A percentile compares a stretch with the other conserved stretches of the same genome.
Evolutionary conservation across 169 alveolate genomes (phyloP).

Genomic region (Cryptosporidium bovis): DNA sequence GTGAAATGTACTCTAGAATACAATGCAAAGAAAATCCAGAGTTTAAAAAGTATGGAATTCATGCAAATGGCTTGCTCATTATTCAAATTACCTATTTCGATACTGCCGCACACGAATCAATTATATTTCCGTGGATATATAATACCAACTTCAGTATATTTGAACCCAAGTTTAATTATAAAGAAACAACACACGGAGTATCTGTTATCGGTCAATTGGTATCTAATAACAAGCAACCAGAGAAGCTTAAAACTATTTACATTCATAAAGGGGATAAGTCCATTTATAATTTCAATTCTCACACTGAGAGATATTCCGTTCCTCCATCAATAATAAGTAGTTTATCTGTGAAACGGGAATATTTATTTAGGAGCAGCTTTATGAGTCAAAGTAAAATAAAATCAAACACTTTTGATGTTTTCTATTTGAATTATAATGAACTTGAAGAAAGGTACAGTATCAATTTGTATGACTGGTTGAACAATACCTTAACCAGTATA

Average conservation of each 20-base stretch:
- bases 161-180: conserved; percentile 11
- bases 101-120: background rate
- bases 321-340: conserved; percentile 17
- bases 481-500: background rate
- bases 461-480: conserved; percentile 27
- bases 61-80: conserved; percentile 34
- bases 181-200: conserved; percentile 16
- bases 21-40: conserved; percentile 38
- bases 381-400: conserved; percentile 1
- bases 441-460: background rate
- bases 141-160: conserved; percentile 20
- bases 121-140: conserved; percentile 59
- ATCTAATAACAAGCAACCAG: background rate
- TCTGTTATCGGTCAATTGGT: conserved; percentile 31
- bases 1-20: background rate
- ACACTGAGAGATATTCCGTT: conserved; percentile 8
- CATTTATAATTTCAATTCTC: conserved; percentile 5
- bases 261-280: conserved; percentile 31
- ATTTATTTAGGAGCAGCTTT: conserved; percentile 3
- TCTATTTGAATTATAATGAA: background rate
- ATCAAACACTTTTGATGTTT: conserved; percentile 1
- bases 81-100: background rate
- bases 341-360: background rate
- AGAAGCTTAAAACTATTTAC: background rate
- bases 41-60: conserved; percentile 7